Percentiles rank a stretch among this genome's conserved stretches.
Evolutionary conservation across 495 filamentous ascomycete genomes (phyloP).

Genomic region (Aspergillus asperescens): DNA sequence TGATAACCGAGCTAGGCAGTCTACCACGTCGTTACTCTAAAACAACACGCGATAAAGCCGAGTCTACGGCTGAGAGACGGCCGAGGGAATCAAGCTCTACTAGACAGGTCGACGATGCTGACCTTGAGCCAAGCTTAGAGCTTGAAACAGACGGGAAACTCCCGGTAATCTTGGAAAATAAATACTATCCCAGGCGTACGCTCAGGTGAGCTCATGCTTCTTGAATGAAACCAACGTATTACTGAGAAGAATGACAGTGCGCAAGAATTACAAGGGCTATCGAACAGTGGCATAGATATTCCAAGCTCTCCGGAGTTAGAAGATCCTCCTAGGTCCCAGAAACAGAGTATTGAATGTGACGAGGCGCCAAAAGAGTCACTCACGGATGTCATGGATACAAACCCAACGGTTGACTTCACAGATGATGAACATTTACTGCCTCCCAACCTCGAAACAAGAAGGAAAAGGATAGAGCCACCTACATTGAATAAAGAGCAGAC

Average conservation of each 20-base stretch:
- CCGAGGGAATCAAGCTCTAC: conserved; percentile 18
- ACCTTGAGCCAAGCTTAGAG: conserved; percentile 10
- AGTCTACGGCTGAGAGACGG: conserved; percentile 12
- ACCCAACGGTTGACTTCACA: not conserved
- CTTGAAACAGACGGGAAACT: conserved; percentile 56
- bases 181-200: conserved; percentile 65
- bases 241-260: conserved; percentile 30
- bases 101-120: conserved; percentile 11
- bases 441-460: conserved; percentile 35
- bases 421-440: conserved; percentile 22
- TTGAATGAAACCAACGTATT: not conserved
- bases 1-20: conserved; percentile 58
- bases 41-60: conserved; percentile 12
- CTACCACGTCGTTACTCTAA: conserved; percentile 37
- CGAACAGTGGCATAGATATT: conserved; percentile 42
- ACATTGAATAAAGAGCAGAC: conserved; percentile 33
- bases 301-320: conserved; percentile 62
- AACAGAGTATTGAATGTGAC: conserved; percentile 55
- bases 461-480: conserved; percentile 47
- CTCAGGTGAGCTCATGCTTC: conserved; percentile 54
- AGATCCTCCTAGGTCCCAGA: conserved; percentile 48
- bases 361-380: conserved; percentile 38
- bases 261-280: conserved; percentile 40
- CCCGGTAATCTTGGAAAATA: conserved; percentile 80
- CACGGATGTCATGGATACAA: conserved; percentile 5